These are phyloP conservation scores for Pythium dissimile DNA, from an alignment of 352 stramenopile species.

Conservation along the genomic window DNA sequence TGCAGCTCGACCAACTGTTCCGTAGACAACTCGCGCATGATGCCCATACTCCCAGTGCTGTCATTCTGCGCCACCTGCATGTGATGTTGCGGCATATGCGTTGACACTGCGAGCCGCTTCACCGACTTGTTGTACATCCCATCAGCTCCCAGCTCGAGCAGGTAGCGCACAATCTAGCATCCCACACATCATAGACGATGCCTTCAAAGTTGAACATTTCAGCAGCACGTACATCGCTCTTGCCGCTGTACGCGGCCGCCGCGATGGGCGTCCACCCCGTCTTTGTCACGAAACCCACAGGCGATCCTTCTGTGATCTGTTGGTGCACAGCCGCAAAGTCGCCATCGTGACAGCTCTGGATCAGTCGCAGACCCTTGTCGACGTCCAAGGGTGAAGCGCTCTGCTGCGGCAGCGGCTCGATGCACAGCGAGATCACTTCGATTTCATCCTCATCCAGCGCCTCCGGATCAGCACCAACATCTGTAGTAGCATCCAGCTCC, in stretches of 20 bases:
- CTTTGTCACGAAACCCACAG: slow-evolving; percentile 70
- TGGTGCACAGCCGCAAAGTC: slow-evolving; percentile 33
- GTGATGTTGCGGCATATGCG: neutral
- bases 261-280: slow-evolving; percentile 71
- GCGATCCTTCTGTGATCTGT: slow-evolving; percentile 42
- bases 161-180: slow-evolving; percentile 59
- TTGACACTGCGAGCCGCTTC: slow-evolving; percentile 18
- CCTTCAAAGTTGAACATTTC: too few relatives aligned
- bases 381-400: slow-evolving; percentile 45
- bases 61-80: neutral
- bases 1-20: slow-evolving; percentile 11
- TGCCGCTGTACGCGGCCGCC: slow-evolving; percentile 60
- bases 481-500: neutral
- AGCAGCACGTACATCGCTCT: slow-evolving; percentile 55
- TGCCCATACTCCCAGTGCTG: slow-evolving; percentile 15
- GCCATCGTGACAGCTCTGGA: slow-evolving; percentile 58
- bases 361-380: slow-evolving; percentile 51
- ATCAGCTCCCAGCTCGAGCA: slow-evolving; percentile 68
- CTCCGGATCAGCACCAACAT: slow-evolving; percentile 16
- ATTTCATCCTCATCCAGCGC: slow-evolving; percentile 17
- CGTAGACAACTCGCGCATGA: neutral
- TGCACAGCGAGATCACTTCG: slow-evolving; percentile 52
- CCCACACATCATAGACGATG: neutral
- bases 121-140: slow-evolving; percentile 59
- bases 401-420: slow-evolving; percentile 56